Evolutionary conservation across 176 grass and related monocot genomes (phyloP).

Genomic region (Lolium multiflorum): DNA sequence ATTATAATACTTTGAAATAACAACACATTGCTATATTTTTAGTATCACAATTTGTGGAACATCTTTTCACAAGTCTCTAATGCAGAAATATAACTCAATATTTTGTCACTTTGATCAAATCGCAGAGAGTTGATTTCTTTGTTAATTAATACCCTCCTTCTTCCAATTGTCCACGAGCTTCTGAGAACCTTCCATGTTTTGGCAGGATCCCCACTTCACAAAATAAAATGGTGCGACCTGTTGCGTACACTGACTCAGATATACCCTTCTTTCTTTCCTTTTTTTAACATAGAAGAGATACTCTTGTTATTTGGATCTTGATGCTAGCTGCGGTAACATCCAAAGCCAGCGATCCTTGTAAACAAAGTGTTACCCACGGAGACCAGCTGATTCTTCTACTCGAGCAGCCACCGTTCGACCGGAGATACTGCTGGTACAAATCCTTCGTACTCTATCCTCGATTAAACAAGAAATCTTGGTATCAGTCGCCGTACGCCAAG

Average conservation of each 20-base stretch:
- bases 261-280: too few relatives aligned
- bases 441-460: background rate
- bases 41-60: too few relatives aligned
- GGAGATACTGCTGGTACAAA: background rate
- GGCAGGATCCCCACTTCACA: background rate
- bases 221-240: background rate
- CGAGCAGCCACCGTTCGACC: background rate
- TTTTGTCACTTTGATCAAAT: too few relatives aligned
- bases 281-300: too few relatives aligned
- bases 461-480: background rate
- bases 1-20: too few relatives aligned
- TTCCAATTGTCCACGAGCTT: background rate
- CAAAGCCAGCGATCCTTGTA: background rate
- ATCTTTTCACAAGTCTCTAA: too few relatives aligned
- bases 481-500: slow-evolving; percentile 12
- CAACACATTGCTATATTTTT: too few relatives aligned
- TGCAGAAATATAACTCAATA: too few relatives aligned
- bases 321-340: background rate
- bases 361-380: too few relatives aligned
- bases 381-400: background rate
- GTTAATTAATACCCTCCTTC: too few relatives aligned
- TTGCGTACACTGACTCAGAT: too few relatives aligned
- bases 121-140: too few relatives aligned
- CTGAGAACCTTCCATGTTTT: slow-evolving; percentile 27
- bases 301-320: background rate